These are phyloP conservation scores for Diospyros kaki DNA, from an alignment of 148 eudicot genomes.

Conservation along the genomic window DNA sequence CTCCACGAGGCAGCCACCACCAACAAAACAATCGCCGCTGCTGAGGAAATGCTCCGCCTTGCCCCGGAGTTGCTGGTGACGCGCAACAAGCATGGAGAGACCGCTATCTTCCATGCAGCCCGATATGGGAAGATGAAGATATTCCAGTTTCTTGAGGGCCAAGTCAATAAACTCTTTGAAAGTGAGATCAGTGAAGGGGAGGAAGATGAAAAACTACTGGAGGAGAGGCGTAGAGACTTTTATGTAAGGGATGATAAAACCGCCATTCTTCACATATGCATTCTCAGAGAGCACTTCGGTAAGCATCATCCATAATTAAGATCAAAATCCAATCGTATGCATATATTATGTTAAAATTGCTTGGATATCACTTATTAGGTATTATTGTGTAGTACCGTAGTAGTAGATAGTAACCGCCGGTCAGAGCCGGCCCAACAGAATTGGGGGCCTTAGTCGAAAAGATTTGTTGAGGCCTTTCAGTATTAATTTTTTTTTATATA, in stretches of 20 bases:
- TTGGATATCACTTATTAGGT: not conserved
- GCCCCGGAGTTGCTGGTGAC: constrained; percentile 8
- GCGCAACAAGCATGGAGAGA: not conserved
- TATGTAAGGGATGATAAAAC: not conserved
- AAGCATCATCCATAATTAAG: not conserved
- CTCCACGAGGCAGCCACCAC: constrained; percentile 19
- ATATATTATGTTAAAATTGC: too few relatives aligned
- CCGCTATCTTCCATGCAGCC: constrained; percentile 5
- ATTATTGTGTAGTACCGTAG: not conserved
- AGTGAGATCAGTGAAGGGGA: not conserved
- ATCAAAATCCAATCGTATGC: not conserved
- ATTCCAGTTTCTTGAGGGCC: constrained; percentile 4
- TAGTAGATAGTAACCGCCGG: too few relatives aligned
- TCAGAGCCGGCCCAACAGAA: too few relatives aligned
- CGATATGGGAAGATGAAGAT: not conserved
- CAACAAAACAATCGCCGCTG: constrained; percentile 5
- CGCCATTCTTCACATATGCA: constrained; percentile 13
- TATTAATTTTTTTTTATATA: not conserved
- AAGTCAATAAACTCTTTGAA: not conserved
- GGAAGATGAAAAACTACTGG: not conserved
- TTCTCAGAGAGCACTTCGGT: constrained; percentile 10
- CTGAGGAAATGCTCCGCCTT: not conserved
- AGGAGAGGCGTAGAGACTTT: not conserved
- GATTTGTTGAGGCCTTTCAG: too few relatives aligned
- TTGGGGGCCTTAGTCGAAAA: too few relatives aligned